Base-by-base conservation (phyloP, 148 eudicot species). In the Rhododendron molle region DNA sequence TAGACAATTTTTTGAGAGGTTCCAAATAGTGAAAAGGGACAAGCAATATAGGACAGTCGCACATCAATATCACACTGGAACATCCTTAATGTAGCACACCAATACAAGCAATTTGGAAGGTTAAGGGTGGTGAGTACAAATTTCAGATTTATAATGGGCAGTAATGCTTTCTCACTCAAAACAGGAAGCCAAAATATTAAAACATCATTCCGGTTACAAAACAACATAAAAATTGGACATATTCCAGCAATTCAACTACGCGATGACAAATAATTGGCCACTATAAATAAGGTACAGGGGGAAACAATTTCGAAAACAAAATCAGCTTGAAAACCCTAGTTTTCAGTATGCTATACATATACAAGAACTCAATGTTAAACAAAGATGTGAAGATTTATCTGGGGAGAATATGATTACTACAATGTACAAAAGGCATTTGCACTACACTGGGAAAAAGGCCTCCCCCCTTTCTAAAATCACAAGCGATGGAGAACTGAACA, bases 391-490 rank as follows among this genome's bases (percentile, higher is more conserved):
- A 83, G 62, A 69, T 71, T 83, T 38, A 46, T 60, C 21, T 8
- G 78, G n/a, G 43, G 40, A 28, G 60, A 18, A 32, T 65, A 72
- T 47, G 18, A 83, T 71, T 71, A 83, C 62, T 18, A 30, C n/a
- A 72, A 83, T 83, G 65, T 71, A 83, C 78, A 83, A 49, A 72
- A 49, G 26, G 44, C 47, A 60, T 28, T 72, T 28, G 44, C n/a
- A 15, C 32, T 71, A 20, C 40, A 71, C 44, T 20, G 32, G 34
- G 46, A 46, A 30, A 83, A 30, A 49, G 62, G 32, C 32, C 62
- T 71, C 62, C 62, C 26, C 26, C 20, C 21, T 80, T 58, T 21
- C 18, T 36, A 81, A 67, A 71, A 47, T 26, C 46, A 7, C 85
- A 30, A 3, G 43, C 40, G 28, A 30, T 81, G 23, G 13, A 67